phyloP scores from a whole-genome alignment of 306 rosid species.

The Vigna mungo region DNA sequence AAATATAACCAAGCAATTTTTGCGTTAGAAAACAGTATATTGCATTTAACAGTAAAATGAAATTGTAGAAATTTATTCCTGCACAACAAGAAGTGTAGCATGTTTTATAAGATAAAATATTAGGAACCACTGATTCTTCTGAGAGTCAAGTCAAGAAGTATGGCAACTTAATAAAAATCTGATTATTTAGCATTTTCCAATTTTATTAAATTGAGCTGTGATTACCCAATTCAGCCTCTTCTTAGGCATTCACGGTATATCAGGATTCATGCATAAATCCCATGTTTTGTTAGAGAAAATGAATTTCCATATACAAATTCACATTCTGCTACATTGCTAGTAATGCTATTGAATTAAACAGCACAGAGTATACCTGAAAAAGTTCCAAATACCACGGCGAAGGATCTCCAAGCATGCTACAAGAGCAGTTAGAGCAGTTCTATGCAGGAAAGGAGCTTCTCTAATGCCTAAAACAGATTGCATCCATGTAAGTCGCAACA shows the following conservation, averaged over 20 bases:
- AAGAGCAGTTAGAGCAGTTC: conserved; percentile 61
- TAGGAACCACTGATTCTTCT: too few relatives aligned
- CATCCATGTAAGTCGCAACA: conserved; percentile 75
- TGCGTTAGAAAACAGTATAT: too few relatives aligned
- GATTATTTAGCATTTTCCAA: too few relatives aligned
- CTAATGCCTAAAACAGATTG: conserved; percentile 67
- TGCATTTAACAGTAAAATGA: too few relatives aligned
- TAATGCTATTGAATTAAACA: neutral
- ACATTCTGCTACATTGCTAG: conserved; percentile 2
- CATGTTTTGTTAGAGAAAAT: neutral
- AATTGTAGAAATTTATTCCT: too few relatives aligned
- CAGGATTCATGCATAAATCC: neutral
- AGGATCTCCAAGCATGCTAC: conserved; percentile 75
- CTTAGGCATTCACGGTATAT: neutral
- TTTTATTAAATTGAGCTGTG: too few relatives aligned
- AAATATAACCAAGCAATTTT: too few relatives aligned
- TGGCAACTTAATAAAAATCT: too few relatives aligned
- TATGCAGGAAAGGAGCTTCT: conserved; percentile 65
- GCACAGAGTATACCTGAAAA: conserved; percentile 63
- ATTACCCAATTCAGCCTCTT: too few relatives aligned
- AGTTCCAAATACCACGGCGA: conserved; percentile 92
- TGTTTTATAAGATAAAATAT: too few relatives aligned
- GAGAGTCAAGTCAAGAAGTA: too few relatives aligned
- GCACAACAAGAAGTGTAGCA: too few relatives aligned
- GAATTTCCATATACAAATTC: neutral